Base-by-base conservation (phyloP, 1,284 basidiomycete species). In the Puccinia coronata region DNA sequence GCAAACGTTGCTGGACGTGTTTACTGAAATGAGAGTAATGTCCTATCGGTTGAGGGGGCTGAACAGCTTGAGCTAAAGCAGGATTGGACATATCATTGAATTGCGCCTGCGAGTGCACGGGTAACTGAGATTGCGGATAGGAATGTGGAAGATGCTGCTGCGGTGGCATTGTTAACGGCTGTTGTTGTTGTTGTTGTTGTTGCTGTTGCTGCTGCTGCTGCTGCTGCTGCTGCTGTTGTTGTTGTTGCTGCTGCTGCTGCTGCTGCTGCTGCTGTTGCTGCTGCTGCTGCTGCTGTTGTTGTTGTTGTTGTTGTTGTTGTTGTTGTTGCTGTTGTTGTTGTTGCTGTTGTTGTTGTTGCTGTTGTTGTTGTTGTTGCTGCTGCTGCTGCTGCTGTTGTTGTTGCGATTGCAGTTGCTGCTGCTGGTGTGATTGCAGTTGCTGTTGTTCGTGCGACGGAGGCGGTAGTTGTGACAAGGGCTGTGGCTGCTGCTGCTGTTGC, bases 1-100 rank as follows among this genome's bases (percentile, higher is more conserved):
- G 82, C 31, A 85, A 81, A 18, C 84, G 84, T 34, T 83, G 82
- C 82, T 85, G 85, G 82, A 85, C 51, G 43, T 70, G 67, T 43
- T 80, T 47, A 36, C n/a, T 57, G 39, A 80, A 84, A 25, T 71
- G 77, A 47, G 77, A 51, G 16, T 36, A 59, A 43, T 80, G 65
- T 2, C 63, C 16, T 14, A 70, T 61, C 16, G 76, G 63, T 11
- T 16, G 41, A 59, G 77, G 77, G 20, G 77, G 65, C 70, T 70
- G 77, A 5, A 77, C 34, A 39, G 25, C 43, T 49, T 77, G 55
- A 34, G 49, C 75, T 57, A 61, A 43, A 36, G 72, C 55, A 39
- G 55, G 53, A 61, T 75, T 75, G 3, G 55, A 61, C 3, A 49
- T 25, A 31, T 75, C 72, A 43, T 59, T 75, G 20, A 59, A 59